Conservation (phyloP, 106 monocot genomes). For the Dactylorhiza incarnata region DNA sequence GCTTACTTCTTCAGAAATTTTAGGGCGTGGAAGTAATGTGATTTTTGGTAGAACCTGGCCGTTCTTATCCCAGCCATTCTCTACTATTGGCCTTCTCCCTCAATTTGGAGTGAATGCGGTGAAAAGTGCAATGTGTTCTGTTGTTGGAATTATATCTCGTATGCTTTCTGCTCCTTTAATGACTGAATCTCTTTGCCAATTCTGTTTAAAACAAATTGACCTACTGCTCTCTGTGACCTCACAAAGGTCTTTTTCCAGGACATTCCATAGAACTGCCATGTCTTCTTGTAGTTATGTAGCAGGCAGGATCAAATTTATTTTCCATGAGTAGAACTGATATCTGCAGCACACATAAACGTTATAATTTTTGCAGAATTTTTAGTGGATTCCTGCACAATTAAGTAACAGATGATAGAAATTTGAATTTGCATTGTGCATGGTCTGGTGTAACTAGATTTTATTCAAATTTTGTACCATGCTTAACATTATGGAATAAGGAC, state of each 20-base stretch:
- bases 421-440: constrained; percentile 29
- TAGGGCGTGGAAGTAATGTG: constrained; percentile 13
- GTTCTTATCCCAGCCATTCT: constrained; percentile 10
- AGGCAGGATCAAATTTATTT: constrained; percentile 15
- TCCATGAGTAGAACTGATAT: constrained; percentile 9
- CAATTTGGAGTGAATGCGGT: not conserved
- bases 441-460: constrained; percentile 19
- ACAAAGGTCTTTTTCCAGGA: not conserved
- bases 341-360: constrained; percentile 11
- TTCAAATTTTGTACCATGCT: constrained; percentile 18
- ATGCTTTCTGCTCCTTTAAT: not conserved
- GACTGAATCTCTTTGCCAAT: not conserved
- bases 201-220: not conserved
- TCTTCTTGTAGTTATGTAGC: constrained; percentile 31
- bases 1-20: constrained; percentile 20
- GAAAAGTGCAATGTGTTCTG: not conserved
- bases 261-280: constrained; percentile 26
- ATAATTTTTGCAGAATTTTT: constrained; percentile 28
- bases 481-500: constrained; percentile 17
- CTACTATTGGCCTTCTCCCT: constrained; percentile 1
- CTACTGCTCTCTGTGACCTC: not conserved
- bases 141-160: not conserved
- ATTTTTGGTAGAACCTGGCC: constrained; percentile 12
- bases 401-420: constrained; percentile 18
- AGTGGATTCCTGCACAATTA: constrained; percentile 21